Evolutionary conservation across 495 filamentous ascomycete species (phyloP).

Genomic region (Bacidia gigantensis): DNA sequence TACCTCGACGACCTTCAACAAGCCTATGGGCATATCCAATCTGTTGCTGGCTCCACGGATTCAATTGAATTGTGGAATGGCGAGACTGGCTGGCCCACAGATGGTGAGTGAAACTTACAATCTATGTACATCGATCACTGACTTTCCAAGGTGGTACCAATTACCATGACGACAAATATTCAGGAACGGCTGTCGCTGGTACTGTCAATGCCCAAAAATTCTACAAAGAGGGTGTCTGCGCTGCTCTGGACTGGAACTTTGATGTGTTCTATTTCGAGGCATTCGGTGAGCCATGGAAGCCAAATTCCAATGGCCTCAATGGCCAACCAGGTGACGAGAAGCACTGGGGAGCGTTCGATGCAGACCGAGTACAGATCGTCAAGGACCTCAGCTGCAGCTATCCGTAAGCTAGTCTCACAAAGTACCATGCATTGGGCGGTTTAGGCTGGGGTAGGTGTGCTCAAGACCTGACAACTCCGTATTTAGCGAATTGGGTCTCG

Average conservation of each 20-base stretch:
- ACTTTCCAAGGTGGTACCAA: slow-evolving; percentile 38
- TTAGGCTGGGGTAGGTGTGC: not conserved
- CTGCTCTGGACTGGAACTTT: slow-evolving; percentile 55
- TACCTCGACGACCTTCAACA: slow-evolving; percentile 65
- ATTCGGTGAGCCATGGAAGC: slow-evolving; percentile 74
- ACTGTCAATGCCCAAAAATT: slow-evolving; percentile 45
- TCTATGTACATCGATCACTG: not conserved
- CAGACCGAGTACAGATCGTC: slow-evolving; percentile 50
- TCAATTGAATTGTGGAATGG: slow-evolving; percentile 58
- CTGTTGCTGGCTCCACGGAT: slow-evolving; percentile 38
- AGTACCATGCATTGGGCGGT: not conserved
- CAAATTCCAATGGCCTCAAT: slow-evolving; percentile 51
- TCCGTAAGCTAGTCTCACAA: not conserved
- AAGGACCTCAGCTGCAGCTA: slow-evolving; percentile 35
- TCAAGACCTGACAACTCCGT: no score
- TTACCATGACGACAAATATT: slow-evolving; percentile 25
- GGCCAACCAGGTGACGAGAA: slow-evolving; percentile 55
- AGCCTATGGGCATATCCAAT: slow-evolving; percentile 56
- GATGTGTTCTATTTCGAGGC: slow-evolving; percentile 79
- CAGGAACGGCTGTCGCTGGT: slow-evolving; percentile 45
- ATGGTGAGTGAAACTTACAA: slow-evolving; percentile 22
- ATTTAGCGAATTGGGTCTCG: not conserved
- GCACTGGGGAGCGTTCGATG: slow-evolving; percentile 63
- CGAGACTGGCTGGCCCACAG: slow-evolving; percentile 58
- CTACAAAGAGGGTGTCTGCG: slow-evolving; percentile 57